Base-by-base conservation (phyloP, 2,329 filamentous ascomycete genomes). In the Colletotrichum paranaense region DNA sequence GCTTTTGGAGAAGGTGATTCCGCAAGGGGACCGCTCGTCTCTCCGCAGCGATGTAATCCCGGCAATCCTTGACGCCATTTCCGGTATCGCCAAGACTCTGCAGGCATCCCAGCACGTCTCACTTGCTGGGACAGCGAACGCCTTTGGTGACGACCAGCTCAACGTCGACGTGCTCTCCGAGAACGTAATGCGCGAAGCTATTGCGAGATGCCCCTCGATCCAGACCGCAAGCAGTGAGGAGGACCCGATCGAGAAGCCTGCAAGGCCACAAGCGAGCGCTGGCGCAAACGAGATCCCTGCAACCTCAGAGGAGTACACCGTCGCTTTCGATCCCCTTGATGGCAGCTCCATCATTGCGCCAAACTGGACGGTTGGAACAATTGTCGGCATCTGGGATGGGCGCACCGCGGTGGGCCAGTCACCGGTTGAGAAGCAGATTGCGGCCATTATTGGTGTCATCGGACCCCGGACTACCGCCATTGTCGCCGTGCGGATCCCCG, bases 241-340 rank as follows among this genome's bases (percentile, higher is more conserved):
- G 77, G 89, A 91, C 64, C 89, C 89, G 0, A 78, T 89, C 1
- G 89, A 91, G 79, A 79, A 80, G 72, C 65, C 65, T 1, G 68
- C 62, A 1, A 56, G 72, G 16, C 55, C 24, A 5, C 22, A 9
- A 2, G n/a, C 30, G 3, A 58, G 30, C n/a, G 56, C 58, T 7
- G 26, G 56, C 1, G 30, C 68, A 1, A 26, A 70, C 3, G 38
- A 65, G 8, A 22, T 42, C 7, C n/a, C 63, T 16, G 35, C 14
- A 22, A 62, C 65, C 11, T 7, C 62, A 11, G 87, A 90, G 76
- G 77, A 81, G 32, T 92, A 92, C 80, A 87, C 89, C 0, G 80
- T 91, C 9, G 90, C 89, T 0, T 92, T 92, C 76, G 90, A 92
- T 76, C 90, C 90, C 0, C 85, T 92, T 0, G 90, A 92, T 75